These are phyloP conservation scores for Pseudogymnoascus sp. DNA, from an alignment of 2,329 filamentous ascomycete species.

Conservation along the genomic window DNA sequence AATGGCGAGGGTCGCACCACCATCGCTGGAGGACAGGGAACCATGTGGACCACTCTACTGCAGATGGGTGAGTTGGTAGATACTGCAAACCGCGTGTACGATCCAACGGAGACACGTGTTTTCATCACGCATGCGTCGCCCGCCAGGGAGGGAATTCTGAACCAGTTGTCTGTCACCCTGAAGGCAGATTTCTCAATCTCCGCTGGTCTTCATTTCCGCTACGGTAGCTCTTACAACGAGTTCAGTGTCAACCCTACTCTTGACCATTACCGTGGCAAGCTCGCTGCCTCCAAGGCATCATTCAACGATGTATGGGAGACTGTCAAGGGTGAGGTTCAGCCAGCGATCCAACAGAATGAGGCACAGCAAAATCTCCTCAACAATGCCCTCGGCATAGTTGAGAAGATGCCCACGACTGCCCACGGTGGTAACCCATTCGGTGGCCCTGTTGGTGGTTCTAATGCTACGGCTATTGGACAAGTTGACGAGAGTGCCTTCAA, in stretches of 20 bases:
- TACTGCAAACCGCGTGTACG: slow-evolving; percentile 95
- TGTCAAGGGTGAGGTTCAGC: slow-evolving; percentile 90
- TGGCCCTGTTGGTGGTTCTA: slow-evolving; percentile 65
- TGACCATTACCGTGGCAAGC: slow-evolving; percentile 96
- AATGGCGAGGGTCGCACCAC: slow-evolving; percentile 97
- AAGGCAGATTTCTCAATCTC: slow-evolving; percentile 99
- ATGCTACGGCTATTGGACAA: slow-evolving; percentile 65
- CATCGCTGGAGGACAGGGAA: slow-evolving; percentile 95
- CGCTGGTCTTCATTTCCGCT: slow-evolving; percentile 94
- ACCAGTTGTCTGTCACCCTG: slow-evolving; percentile 92
- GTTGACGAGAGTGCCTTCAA: slow-evolving; percentile 99
- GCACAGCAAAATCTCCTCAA: slow-evolving; percentile 87
- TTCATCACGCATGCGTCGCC: slow-evolving; percentile 97
- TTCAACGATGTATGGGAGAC: slow-evolving; percentile 99
- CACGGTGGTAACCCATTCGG: slow-evolving; percentile 97
- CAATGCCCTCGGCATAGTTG: slow-evolving; percentile 86
- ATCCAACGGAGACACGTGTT: slow-evolving; percentile 92
- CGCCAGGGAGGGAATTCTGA: slow-evolving; percentile 89
- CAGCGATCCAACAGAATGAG: slow-evolving; percentile 87
- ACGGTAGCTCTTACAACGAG: slow-evolving; percentile 98
- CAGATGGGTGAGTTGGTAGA: slow-evolving; percentile 98
- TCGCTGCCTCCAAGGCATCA: slow-evolving; percentile 93
- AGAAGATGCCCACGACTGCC: slow-evolving; percentile 94
- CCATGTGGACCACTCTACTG: slow-evolving; percentile 97
- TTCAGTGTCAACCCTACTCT: slow-evolving; percentile 98